A percentile compares a stretch with the other conserved stretches of the same genome.
Evolutionary conservation across 1,139 yeast species (phyloP).

Genomic region (Debaryomyces coudertii): DNA sequence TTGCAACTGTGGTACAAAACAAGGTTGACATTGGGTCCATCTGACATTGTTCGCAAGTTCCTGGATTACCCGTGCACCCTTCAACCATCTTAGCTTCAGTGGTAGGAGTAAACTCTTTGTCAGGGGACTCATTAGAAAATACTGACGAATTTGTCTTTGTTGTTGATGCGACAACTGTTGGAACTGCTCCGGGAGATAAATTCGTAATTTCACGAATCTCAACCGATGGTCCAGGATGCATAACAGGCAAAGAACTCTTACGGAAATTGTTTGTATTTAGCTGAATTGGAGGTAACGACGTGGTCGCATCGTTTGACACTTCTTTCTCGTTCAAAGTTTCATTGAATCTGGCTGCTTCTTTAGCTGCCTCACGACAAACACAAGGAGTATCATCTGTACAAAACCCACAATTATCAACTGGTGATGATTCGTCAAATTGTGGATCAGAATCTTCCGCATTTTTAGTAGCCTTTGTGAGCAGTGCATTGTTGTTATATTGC

Average conservation of each 20-base stretch:
- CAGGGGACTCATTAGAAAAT: conserved; percentile 14
- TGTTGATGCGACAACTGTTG: conserved; percentile 36
- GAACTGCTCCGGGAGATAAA: conserved; percentile 47
- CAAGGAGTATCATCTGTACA: conserved; percentile 93
- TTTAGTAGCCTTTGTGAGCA: not conserved
- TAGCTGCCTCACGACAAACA: conserved; percentile 84
- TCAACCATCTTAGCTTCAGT: conserved; percentile 21
- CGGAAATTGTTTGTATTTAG: conserved; percentile 28
- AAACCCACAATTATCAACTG: conserved; percentile 85
- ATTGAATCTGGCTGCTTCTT: conserved; percentile 51
- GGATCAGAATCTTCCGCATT: conserved; percentile 1
- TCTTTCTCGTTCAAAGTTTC: conserved; percentile 28
- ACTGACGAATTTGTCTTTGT: conserved; percentile 21
- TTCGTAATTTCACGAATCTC: conserved; percentile 51
- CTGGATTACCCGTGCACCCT: conserved; percentile 88
- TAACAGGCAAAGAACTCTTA: conserved; percentile 53
- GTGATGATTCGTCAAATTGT: conserved; percentile 47
- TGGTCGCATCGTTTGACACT: conserved; percentile 22
- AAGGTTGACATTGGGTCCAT: conserved; percentile 85
- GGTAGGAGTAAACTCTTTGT: conserved; percentile 13
- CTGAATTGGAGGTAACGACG: conserved; percentile 42
- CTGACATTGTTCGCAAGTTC: conserved; percentile 84
- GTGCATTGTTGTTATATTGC: conserved; percentile 3
- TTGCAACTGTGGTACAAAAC: conserved; percentile 84
- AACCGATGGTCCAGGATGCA: conserved; percentile 70